These are phyloP conservation scores for Diaporthe batatas DNA, from an alignment of 2,329 filamentous ascomycete genomes.

Conservation along the genomic window DNA sequence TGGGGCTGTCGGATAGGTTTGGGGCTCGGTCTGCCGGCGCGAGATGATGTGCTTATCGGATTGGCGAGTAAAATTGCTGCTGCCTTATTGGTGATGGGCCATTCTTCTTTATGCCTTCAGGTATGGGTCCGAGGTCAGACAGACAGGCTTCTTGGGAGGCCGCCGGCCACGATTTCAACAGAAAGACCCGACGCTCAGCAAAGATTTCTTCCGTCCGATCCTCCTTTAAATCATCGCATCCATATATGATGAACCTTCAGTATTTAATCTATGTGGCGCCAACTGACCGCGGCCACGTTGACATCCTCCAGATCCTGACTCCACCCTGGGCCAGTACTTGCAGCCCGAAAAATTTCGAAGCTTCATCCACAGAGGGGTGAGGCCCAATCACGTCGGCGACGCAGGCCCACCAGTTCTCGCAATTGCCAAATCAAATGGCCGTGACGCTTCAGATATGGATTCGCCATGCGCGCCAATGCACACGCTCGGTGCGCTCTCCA, in stretches of 20 bases:
- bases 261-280: constrained; percentile 25
- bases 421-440: constrained; percentile 33
- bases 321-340: constrained; percentile 14
- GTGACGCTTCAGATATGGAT: constrained; percentile 4
- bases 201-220: constrained; percentile 7
- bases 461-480: constrained; percentile 27
- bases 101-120: constrained; percentile 24
- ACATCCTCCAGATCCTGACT: constrained; percentile 26
- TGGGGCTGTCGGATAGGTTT: background rate
- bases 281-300: constrained; percentile 24
- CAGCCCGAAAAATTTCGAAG: constrained; percentile 15
- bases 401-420: constrained; percentile 10
- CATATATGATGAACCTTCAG: constrained; percentile 15
- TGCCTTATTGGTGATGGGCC: constrained; percentile 23
- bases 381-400: constrained; percentile 18
- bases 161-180: constrained; percentile 27
- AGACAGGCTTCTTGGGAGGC: constrained; percentile 25
- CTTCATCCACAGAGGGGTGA: constrained; percentile 17
- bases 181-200: constrained; percentile 25
- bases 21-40: constrained; percentile 18
- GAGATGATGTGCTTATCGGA: constrained; percentile 12
- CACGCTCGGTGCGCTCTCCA: background rate
- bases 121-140: constrained; percentile 11
- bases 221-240: constrained; percentile 28
- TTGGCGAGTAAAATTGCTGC: background rate